Conservation (phyloP, 306 rosid genomes). For the Amphicarpaea edgeworthii region DNA sequence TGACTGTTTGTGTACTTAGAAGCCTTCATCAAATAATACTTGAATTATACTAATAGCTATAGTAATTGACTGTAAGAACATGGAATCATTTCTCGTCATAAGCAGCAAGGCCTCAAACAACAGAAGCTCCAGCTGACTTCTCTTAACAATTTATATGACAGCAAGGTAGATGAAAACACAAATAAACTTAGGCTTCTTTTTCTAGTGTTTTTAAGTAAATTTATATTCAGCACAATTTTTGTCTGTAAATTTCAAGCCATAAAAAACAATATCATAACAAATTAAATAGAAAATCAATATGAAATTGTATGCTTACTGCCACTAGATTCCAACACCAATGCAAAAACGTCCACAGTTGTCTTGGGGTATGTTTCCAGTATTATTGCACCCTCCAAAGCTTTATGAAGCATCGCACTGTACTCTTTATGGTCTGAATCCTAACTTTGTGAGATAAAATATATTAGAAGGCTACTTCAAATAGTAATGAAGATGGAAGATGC, state of each 20-base stretch:
- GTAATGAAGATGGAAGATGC: not conserved
- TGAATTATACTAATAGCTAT: slow-evolving; percentile 16
- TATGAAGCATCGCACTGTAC: slow-evolving; percentile 82
- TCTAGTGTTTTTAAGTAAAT: slow-evolving; percentile 3
- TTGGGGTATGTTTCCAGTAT: slow-evolving; percentile 90
- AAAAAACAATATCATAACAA: slow-evolving; percentile 25
- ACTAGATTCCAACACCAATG: slow-evolving; percentile 93
- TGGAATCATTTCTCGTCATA: slow-evolving; percentile 22
- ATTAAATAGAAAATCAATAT: slow-evolving; percentile 29
- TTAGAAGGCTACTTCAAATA: slow-evolving; percentile 40
- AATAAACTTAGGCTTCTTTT: not conserved
- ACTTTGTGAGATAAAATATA: slow-evolving; percentile 36
- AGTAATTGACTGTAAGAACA: not conserved
- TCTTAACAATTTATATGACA: slow-evolving; percentile 21
- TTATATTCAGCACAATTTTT: slow-evolving; percentile 4
- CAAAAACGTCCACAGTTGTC: slow-evolving; percentile 95
- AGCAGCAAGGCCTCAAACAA: slow-evolving; percentile 4
- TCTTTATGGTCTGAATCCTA: slow-evolving; percentile 90
- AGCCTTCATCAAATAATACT: slow-evolving; percentile 15
- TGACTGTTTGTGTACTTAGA: not conserved
- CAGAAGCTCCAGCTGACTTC: slow-evolving; percentile 18
- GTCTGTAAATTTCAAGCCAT: slow-evolving; percentile 13
- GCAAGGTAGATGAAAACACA: slow-evolving; percentile 13
- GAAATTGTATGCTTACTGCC: slow-evolving; percentile 76
- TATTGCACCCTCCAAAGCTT: slow-evolving; percentile 94